Base-by-base conservation (phyloP, 2,329 filamentous ascomycete species). In the Hyphodiscus sp. region DNA sequence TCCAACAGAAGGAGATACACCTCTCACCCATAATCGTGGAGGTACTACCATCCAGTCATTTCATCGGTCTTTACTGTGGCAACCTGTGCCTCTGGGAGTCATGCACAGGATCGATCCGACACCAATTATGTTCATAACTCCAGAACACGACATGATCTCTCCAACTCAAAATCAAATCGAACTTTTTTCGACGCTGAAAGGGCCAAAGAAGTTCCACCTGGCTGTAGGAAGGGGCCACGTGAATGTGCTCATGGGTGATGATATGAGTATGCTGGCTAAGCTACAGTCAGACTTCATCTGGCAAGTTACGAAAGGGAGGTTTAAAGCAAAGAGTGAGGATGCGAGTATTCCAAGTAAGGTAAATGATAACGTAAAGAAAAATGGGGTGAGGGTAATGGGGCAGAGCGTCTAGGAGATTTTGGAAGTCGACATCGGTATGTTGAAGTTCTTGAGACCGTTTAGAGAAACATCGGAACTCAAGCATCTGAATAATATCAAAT, bases 151-250 rank as follows among this genome's bases (percentile, higher is more conserved):
- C 20, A 30, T 20, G 10, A 49, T 57, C 9, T 51, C 52, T 13
- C 45, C 30, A n/a, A 20, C 43, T 20, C 20, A 26, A 43, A 43
- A 47, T 7, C 52, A 54, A 20, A 26, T 57, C n/a, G 47, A 41
- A 2, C n/a, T 54, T 3, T 57, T 52, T n/a, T 52, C 55, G 15
- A 47, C 20, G 9, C 45, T 52, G 33, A 38, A 47, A 16, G 52
- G 54, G 18, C 54, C 58, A 3, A 60, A 59, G 30, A 45, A 41
- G 47, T 33, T 57, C 23, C 49, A 55, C 49, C 20, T 56, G 9
- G 57, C 58, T 0, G 43, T 29, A 15, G 45, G 52, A 10, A 62
- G 55, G 29, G 58, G 60, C 3, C 60, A 62, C 49, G 47, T 61
- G 50, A 45, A 60, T 49, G 50, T 61, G 44, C 46, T 61, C 49